These are phyloP conservation scores for Sanguinoderma infundibulare DNA, from an alignment of 1,284 basidiomycete genomes.

Conservation along the genomic window DNA sequence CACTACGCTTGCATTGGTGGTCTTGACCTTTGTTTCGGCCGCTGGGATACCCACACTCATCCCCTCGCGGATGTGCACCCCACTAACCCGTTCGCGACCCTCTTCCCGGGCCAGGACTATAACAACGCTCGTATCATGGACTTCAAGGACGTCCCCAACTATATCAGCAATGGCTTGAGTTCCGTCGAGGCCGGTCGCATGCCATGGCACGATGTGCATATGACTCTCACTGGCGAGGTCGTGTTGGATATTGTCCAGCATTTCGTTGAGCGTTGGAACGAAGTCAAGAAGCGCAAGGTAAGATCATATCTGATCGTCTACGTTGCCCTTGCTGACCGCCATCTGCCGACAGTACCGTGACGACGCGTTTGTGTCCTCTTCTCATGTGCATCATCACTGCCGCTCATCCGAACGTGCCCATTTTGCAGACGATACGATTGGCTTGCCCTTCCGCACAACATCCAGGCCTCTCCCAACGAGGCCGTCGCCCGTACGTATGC, in stretches of 20 bases:
- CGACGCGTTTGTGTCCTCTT: constrained; percentile 41
- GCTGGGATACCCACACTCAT: constrained; percentile 91
- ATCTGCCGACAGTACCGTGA: constrained; percentile 49
- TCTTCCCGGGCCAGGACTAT: constrained; percentile 95
- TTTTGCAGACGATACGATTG: constrained; percentile 61
- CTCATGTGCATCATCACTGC: background rate
- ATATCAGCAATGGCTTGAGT: constrained; percentile 75
- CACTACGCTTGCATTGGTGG: constrained; percentile 83
- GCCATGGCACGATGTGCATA: constrained; percentile 93
- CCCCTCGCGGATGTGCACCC: constrained; percentile 92
- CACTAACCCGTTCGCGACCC: constrained; percentile 76
- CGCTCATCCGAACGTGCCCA: background rate
- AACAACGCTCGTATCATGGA: constrained; percentile 86
- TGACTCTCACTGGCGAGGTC: constrained; percentile 83
- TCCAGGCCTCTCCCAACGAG: constrained; percentile 63
- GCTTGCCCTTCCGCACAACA: constrained; percentile 84
- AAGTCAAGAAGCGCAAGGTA: constrained; percentile 80
- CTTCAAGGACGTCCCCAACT: constrained; percentile 84
- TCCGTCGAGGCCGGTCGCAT: constrained; percentile 77
- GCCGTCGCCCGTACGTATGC: constrained; percentile 57
- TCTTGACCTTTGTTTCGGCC: constrained; percentile 91
- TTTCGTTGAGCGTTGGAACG: constrained; percentile 90
- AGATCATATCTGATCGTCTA: constrained; percentile 7
- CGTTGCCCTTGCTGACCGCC: background rate
- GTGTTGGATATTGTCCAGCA: constrained; percentile 92